Conservation (phyloP, 208 protist genomes). For the Leptomonas pyrrhocoris region DNA sequence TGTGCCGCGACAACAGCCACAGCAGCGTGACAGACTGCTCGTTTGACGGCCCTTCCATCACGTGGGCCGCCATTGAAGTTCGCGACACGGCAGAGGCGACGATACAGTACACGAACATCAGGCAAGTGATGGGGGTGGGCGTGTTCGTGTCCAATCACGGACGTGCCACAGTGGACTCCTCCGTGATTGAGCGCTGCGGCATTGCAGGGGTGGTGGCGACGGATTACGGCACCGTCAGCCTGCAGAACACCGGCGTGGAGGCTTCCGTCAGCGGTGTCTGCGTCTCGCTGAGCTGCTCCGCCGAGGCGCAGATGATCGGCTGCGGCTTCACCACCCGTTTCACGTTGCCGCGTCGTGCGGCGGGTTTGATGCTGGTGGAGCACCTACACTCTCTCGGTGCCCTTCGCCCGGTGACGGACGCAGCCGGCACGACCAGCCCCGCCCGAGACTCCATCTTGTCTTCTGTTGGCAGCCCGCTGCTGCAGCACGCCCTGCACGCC, state of each 20-base stretch:
- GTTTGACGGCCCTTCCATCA: slow-evolving; percentile 37
- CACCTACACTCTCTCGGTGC: slow-evolving; percentile 9
- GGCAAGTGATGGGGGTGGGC: slow-evolving; percentile 38
- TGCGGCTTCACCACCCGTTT: slow-evolving; percentile 33
- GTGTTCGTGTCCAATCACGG: slow-evolving; percentile 25
- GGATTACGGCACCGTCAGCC: slow-evolving; percentile 21
- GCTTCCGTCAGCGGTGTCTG: slow-evolving; percentile 36
- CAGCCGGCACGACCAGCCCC: neutral
- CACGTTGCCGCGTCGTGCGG: slow-evolving; percentile 8
- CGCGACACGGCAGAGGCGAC: slow-evolving; percentile 6
- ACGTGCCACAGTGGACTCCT: slow-evolving; percentile 18
- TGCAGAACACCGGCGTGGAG: slow-evolving; percentile 39
- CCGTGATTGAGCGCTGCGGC: slow-evolving; percentile 38
- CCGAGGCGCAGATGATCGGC: slow-evolving; percentile 11
- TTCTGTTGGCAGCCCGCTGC: slow-evolving; percentile 1
- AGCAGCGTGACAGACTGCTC: slow-evolving; percentile 35
- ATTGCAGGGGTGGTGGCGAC: slow-evolving; percentile 30
- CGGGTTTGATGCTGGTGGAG: slow-evolving; percentile 13
- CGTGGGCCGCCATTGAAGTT: slow-evolving; percentile 40
- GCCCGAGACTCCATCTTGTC: slow-evolving; percentile 10
- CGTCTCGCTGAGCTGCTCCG: slow-evolving; percentile 28
- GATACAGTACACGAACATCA: slow-evolving; percentile 31
- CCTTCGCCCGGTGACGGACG: neutral
- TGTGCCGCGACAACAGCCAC: slow-evolving; percentile 15
- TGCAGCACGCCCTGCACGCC: slow-evolving; percentile 9